phyloP scores from a whole-genome alignment of 441 rosid genomes.

The Gossypium schwendimanii region DNA sequence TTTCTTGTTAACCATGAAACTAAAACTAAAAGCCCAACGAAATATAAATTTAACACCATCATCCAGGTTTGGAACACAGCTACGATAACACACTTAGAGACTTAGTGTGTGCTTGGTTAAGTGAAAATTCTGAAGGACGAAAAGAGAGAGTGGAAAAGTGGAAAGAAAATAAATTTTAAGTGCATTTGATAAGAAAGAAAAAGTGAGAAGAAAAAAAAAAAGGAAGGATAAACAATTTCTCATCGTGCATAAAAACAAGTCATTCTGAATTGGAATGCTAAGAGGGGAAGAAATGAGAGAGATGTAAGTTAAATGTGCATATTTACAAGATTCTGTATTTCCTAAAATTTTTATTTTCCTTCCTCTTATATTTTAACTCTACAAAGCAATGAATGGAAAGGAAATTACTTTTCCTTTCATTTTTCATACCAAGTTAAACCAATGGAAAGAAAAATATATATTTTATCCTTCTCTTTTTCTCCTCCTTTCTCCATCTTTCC shows the following conservation, averaged over 20 bases:
- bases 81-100: not conserved
- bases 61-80: conserved; percentile 36
- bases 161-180: not conserved
- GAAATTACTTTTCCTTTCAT: not conserved
- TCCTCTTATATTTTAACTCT: not conserved
- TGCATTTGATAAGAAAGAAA: not conserved
- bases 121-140: not conserved
- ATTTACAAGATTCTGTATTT: not conserved
- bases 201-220: not conserved
- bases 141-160: not conserved
- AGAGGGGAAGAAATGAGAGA: not conserved
- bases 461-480: not conserved
- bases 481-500: not conserved
- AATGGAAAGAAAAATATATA: not conserved
- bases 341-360: not conserved
- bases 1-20: conserved; percentile 9
- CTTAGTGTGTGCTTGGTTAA: not conserved
- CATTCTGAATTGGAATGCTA: not conserved
- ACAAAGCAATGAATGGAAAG: not conserved
- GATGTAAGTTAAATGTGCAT: not conserved
- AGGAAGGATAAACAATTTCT: not conserved
- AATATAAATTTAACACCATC: conserved; percentile 62
- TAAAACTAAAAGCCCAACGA: not conserved
- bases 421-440: not conserved
- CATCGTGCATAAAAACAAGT: not conserved